Base-by-base conservation (phyloP, 495 filamentous ascomycete species). In the Aspergillus nidulans region DNA sequence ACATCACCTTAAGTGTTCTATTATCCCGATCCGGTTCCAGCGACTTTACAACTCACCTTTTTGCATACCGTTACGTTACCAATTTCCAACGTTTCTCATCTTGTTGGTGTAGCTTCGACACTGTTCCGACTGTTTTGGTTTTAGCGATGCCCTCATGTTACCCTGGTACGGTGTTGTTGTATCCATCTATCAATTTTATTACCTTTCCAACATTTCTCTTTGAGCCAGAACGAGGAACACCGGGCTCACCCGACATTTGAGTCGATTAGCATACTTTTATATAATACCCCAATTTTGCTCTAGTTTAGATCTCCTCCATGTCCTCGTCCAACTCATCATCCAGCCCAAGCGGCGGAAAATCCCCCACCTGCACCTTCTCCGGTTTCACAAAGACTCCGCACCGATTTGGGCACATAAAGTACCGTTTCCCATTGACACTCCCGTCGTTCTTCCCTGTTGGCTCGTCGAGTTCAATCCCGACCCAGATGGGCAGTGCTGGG, bases 391-490 rank as follows among this genome's bases (percentile, higher is more conserved):
- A 96, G 23, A 89, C 85, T 13, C 92, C 92, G 49, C 78, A 81
- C 66, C 94, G 92, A 26, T 76, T 75, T 16, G 79, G 79, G 55
- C 82, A 84, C 28, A 76, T 71, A 73, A 95, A 97, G 71, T 94
- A 95, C 44, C 84, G 76, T 54, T 81, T 83, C 24, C 86, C 88
- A n/a, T 77, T 79, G 2, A 95, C 79, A 61, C 85, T 89, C 16
- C 91, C 91, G 66, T 97, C 90, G 61, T 97, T 97, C 75, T 89
- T 94, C 26, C 91, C 91, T 30, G 84, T 84, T 4, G 90, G 90
- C 69, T 96, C 90, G 65, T 96, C 90, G 41, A 95, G 77, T 61
- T 84, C 81, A 44, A 97, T 77, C 39, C 92, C 92, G 36, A 94
- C 78, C 92, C 94, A 97, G 16, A 89, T 78, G 5, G 89, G 88